Conservation (phyloP, 2,329 filamentous ascomycete species). For the Fusarium nematophilum region DNA sequence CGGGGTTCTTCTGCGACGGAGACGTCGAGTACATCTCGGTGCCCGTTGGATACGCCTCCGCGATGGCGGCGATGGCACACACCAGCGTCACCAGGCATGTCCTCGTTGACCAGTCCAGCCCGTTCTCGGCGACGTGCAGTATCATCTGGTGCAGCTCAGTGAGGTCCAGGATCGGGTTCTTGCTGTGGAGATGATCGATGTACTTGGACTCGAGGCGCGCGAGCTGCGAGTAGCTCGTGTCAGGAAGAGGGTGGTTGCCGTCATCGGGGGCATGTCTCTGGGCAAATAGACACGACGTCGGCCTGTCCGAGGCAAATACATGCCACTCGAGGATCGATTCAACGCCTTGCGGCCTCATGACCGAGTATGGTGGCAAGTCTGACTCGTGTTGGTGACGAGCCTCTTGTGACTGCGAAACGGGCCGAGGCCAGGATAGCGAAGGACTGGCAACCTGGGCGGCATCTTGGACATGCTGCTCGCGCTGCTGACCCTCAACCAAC, state of each 20-base stretch:
- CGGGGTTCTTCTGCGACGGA: neutral
- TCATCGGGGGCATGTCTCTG: neutral
- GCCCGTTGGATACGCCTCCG: no score
- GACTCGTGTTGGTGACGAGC: no score
- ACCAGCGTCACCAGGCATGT: slow-evolving; percentile 6
- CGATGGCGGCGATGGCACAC: slow-evolving; percentile 4
- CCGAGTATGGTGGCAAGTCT: neutral
- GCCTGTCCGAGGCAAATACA: neutral
- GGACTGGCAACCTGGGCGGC: neutral
- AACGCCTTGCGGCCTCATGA: neutral
- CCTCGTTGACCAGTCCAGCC: slow-evolving; percentile 3
- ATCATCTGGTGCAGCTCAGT: slow-evolving; percentile 3
- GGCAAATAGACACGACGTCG: neutral
- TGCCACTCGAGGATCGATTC: slow-evolving; percentile 1
- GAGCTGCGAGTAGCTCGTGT: neutral
- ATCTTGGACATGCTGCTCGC: neutral
- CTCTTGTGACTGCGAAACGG: neutral
- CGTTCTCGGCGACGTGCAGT: slow-evolving; percentile 2
- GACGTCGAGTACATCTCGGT: neutral
- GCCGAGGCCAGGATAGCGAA: neutral
- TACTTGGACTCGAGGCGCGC: slow-evolving; percentile 1
- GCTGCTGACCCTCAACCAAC: neutral
- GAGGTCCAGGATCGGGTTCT: slow-evolving; percentile 8
- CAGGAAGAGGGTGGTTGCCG: neutral
- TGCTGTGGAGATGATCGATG: slow-evolving; percentile 4